Percentiles rank a stretch among this genome's conserved stretches.
phyloP scores from a whole-genome alignment of 2,329 filamentous ascomycete genomes.

The Moelleriella libera region DNA sequence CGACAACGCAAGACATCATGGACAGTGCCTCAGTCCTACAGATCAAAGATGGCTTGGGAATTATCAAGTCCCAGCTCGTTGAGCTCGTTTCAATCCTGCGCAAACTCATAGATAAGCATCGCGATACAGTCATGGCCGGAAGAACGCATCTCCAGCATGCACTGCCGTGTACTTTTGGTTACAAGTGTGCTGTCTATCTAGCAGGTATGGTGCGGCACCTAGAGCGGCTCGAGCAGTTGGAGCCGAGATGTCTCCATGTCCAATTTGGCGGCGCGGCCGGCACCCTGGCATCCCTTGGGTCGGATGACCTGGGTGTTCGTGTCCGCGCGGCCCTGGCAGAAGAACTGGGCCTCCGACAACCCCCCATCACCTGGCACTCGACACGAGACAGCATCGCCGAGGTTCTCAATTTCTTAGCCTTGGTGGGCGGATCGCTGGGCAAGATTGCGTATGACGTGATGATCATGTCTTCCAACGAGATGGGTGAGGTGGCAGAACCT shows the following conservation, averaged over 20 bases:
- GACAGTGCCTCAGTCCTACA: conserved; percentile 38
- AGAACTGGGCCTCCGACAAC: conserved; percentile 31
- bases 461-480: conserved; percentile 42
- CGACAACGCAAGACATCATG: conserved; percentile 47
- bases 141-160: conserved; percentile 44
- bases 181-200: conserved; percentile 42
- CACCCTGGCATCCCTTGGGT: conserved; percentile 36
- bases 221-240: conserved; percentile 30
- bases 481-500: conserved; percentile 34
- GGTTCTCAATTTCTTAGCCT: conserved; percentile 35
- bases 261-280: conserved; percentile 44
- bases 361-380: conserved; percentile 42
- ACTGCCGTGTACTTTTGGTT: conserved; percentile 40
- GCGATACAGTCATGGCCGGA: conserved; percentile 41
- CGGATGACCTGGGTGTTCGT: conserved; percentile 25
- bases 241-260: conserved; percentile 30
- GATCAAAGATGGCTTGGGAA: conserved; percentile 32
- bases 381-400: conserved; percentile 39
- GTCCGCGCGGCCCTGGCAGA: conserved; percentile 33
- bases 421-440: conserved; percentile 36
- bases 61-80: conserved; percentile 29
- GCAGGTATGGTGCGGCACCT: conserved; percentile 32
- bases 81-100: conserved; percentile 27
- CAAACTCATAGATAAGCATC: conserved; percentile 26
- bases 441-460: conserved; percentile 43